Percentiles rank a stretch among this genome's conserved stretches.
These are phyloP conservation scores for Pythium aphanidermatum DNA, from an alignment of 352 stramenopile genomes.

Conservation along the genomic window DNA sequence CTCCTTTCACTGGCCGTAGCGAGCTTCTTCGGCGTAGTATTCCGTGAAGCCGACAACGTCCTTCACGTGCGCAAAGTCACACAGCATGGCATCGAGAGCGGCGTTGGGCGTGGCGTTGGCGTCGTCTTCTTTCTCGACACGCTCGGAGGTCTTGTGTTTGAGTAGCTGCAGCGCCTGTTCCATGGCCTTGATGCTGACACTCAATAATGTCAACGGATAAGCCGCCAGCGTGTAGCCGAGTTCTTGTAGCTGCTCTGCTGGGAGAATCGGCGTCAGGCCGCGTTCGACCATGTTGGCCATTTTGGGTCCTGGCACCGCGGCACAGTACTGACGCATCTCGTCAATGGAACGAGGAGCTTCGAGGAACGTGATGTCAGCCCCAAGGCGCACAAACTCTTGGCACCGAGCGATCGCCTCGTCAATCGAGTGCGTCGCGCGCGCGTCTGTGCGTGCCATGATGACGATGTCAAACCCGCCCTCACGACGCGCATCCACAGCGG, in stretches of 20 bases:
- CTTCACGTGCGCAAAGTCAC: constrained; percentile 88
- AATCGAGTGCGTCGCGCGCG: constrained; percentile 81
- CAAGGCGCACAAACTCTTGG: constrained; percentile 86
- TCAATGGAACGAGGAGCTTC: constrained; percentile 88
- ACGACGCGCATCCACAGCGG: constrained; percentile 85
- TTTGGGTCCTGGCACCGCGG: constrained; percentile 87
- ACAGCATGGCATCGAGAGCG: constrained; percentile 80
- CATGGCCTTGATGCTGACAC: constrained; percentile 92
- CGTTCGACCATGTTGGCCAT: constrained; percentile 95
- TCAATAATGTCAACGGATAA: constrained; percentile 93
- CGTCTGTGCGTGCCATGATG: constrained; percentile 93
- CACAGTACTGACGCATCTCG: constrained; percentile 91
- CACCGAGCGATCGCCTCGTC: constrained; percentile 91
- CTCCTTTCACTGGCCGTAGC: too few species aligned
- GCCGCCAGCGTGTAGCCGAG: constrained; percentile 93
- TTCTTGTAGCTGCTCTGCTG: constrained; percentile 73
- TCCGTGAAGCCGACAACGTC: constrained; percentile 92
- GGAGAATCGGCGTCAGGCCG: constrained; percentile 89
- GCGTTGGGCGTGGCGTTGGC: constrained; percentile 30
- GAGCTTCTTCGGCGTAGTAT: constrained; percentile 85
- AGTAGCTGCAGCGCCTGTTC: constrained; percentile 81
- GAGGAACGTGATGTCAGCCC: constrained; percentile 95
- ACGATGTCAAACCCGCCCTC: constrained; percentile 88
- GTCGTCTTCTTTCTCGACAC: constrained; percentile 11
- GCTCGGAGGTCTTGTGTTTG: constrained; percentile 33